Base-by-base conservation (phyloP, 140 eudicot genomes). In the Senecio squalidus region DNA sequence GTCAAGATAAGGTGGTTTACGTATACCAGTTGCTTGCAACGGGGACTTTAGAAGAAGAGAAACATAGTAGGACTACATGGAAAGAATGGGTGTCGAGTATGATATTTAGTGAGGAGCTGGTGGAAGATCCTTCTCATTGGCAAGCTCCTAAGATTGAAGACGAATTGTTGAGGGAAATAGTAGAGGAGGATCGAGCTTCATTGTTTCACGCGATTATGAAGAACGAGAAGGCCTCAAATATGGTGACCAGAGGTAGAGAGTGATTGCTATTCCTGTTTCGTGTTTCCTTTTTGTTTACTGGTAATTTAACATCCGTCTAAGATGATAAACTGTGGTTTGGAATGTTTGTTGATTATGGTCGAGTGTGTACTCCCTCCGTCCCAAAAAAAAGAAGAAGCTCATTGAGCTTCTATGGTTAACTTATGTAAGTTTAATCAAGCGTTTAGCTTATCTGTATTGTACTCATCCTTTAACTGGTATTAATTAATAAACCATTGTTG, bases 121-220 rank as follows among this genome's bases (percentile, higher is more conserved):
- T 92, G 20, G 96, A 92, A 74, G 98, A 92, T 58, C 98, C 98
- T 17, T 92, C 96, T 28, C 90, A 76, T 17, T 92, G 98, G 98
- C 92, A 88, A 31, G 98, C 96, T 1, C 95, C 94, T 2, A 92
- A 92, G 49, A 83, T 92, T 5, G 98, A 87, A 74, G 98, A 92
- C 24, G 98, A 82, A 39, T 60, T 92, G 82, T 31, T 92, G 63
- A 80, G 95, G 74, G 98, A 92, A 73, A 87, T 92, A 0, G 91
- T 92, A 47, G 93, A 92, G 70, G 98, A 92, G 68, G 98, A 92
- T 60, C 86, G 95, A 15, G 95, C 92, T 62, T 72, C 94, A 9
- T 52, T 88, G 68, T 92, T 92, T 71, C 98, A 92, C 39, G 73
- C 70, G 56, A 92, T 92, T n/a, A 79, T 92, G 96, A 92, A 92